Percentiles rank a stretch among this genome's conserved stretches.
Evolutionary conservation across 2,329 filamentous ascomycete species (phyloP).

Genomic region (Aspergillus sp.): DNA sequence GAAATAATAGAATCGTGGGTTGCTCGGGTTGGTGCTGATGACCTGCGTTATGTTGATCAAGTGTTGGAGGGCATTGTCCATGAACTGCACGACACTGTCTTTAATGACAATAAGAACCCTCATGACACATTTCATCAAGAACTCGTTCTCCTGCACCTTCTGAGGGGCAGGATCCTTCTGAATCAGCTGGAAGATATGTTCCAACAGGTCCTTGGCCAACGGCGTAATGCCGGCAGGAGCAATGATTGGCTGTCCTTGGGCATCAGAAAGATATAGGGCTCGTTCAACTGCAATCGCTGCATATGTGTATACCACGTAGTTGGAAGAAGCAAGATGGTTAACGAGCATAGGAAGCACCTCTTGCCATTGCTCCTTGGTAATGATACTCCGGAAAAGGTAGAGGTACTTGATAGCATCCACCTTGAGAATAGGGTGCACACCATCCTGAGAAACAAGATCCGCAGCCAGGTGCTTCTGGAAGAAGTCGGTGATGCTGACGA

Average conservation of each 20-base stretch:
- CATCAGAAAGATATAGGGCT: slow-evolving; percentile 73
- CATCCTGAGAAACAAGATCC: slow-evolving; percentile 66
- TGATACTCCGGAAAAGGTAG: slow-evolving; percentile 90
- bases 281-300: slow-evolving; percentile 94
- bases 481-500: slow-evolving; percentile 85
- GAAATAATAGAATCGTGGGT: slow-evolving; percentile 97
- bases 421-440: slow-evolving; percentile 76
- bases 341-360: slow-evolving; percentile 82
- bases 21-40: slow-evolving; percentile 91
- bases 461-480: slow-evolving; percentile 86
- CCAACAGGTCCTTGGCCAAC: slow-evolving; percentile 74
- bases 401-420: slow-evolving; percentile 98
- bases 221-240: slow-evolving; percentile 68
- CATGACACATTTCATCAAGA: slow-evolving; percentile 98
- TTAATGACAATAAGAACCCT: slow-evolving; percentile 89
- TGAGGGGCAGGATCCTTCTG: slow-evolving; percentile 74
- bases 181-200: slow-evolving; percentile 85
- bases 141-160: slow-evolving; percentile 98
- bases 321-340: slow-evolving; percentile 77
- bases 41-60: slow-evolving; percentile 83
- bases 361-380: slow-evolving; percentile 87
- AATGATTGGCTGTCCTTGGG: slow-evolving; percentile 69
- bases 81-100: slow-evolving; percentile 65
- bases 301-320: slow-evolving; percentile 97
- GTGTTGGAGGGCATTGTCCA: slow-evolving; percentile 72